These are phyloP conservation scores for Botrytis fabae DNA, from an alignment of 2,329 filamentous ascomycete species.

Conservation along the genomic window DNA sequence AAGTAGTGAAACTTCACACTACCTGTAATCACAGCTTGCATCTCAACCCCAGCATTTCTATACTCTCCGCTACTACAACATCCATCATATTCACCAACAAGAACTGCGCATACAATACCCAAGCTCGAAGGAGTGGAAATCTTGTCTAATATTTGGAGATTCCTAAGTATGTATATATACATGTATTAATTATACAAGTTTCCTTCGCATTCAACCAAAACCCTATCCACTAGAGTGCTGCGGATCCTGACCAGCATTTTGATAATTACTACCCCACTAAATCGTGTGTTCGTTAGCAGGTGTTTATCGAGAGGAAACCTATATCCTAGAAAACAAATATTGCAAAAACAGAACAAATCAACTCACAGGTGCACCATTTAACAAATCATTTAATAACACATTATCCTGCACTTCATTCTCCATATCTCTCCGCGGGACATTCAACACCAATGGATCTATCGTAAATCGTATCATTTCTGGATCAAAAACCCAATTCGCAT, in stretches of 20 bases:
- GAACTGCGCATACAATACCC: no score
- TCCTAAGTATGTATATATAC: background rate
- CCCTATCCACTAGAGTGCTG: background rate
- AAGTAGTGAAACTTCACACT: background rate
- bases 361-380: background rate
- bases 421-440: background rate
- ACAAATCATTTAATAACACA: background rate
- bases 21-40: no score
- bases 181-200: background rate
- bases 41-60: no score
- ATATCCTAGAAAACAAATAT: background rate
- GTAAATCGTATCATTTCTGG: background rate
- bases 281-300: background rate
- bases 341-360: no score
- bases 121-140: background rate
- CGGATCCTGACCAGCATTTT: background rate
- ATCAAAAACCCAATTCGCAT: slow-evolving; percentile 4
- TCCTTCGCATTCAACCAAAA: background rate
- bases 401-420: background rate
- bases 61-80: no score
- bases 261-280: slow-evolving; percentile 1
- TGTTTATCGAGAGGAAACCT: background rate
- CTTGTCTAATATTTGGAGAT: background rate
- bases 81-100: no score
- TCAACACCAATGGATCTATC: background rate